These are phyloP conservation scores for Pugionium dolabratum DNA, from an alignment of 345 rosid genomes.

Conservation along the genomic window DNA sequence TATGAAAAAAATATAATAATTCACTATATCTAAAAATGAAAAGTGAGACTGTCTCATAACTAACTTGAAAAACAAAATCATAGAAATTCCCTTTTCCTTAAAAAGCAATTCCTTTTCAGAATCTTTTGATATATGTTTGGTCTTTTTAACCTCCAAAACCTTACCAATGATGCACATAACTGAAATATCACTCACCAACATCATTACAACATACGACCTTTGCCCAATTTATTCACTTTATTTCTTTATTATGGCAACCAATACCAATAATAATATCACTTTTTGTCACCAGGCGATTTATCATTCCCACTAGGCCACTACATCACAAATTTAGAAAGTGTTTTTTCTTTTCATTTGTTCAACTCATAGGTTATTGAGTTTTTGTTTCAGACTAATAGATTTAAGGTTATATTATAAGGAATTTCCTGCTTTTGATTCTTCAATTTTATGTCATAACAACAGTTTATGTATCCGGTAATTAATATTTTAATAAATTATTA, in stretches of 20 bases:
- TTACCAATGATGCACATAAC: slow-evolving; percentile 39
- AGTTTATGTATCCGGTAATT: too few species aligned
- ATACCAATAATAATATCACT: slow-evolving; percentile 23
- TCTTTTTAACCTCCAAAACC: slow-evolving; percentile 30
- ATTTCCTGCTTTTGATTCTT: too few species aligned
- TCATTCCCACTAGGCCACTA: slow-evolving; percentile 24
- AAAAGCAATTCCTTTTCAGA: slow-evolving; percentile 22
- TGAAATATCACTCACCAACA: slow-evolving; percentile 29
- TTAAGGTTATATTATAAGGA: too few species aligned
- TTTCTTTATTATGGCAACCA: slow-evolving; percentile 28
- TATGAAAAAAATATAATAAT: too few species aligned
- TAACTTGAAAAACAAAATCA: slow-evolving; percentile 37
- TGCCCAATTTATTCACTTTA: slow-evolving; percentile 28
- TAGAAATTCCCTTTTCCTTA: slow-evolving; percentile 6
- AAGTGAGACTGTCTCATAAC: slow-evolving; percentile 24
- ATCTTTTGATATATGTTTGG: slow-evolving; percentile 34
- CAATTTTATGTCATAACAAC: too few species aligned
- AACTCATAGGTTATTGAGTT: too few species aligned
- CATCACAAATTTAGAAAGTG: slow-evolving; percentile 18
- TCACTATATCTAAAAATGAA: background rate
- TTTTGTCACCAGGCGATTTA: slow-evolving; percentile 30
- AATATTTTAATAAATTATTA: too few species aligned
- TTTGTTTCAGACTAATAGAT: too few species aligned
- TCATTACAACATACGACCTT: slow-evolving; percentile 40
- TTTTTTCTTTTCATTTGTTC: too few species aligned